These are phyloP conservation scores for Lactarius akahatsu DNA, from an alignment of 768 basidiomycete genomes.

Conservation along the genomic window DNA sequence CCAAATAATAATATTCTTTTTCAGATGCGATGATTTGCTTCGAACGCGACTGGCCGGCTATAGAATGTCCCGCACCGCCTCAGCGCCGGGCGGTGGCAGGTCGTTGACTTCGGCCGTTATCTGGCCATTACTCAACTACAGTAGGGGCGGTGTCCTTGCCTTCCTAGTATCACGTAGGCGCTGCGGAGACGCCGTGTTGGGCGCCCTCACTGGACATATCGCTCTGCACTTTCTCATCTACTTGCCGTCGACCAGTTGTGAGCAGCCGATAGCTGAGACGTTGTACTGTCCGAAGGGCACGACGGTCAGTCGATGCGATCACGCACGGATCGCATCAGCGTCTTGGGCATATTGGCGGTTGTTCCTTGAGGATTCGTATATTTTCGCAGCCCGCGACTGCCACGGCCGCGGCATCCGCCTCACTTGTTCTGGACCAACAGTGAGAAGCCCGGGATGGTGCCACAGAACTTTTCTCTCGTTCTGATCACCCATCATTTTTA, in stretches of 20 bases:
- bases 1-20: neutral
- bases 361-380: neutral
- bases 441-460: neutral
- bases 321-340: neutral
- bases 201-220: neutral
- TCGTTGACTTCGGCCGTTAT: neutral
- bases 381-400: neutral
- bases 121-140: neutral
- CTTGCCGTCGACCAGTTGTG: neutral
- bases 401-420: neutral
- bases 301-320: neutral
- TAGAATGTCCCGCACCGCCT: neutral
- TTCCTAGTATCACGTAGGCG: neutral
- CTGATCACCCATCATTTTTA: neutral
- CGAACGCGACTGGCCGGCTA: neutral
- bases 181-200: neutral
- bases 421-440: neutral
- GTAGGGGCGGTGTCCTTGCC: neutral
- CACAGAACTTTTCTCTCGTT: neutral
- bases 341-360: neutral
- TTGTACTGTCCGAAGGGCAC: neutral
- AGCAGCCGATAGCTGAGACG: neutral
- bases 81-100: neutral
- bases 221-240: neutral
- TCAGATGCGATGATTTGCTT: neutral